Evolutionary conservation across 2,329 filamentous ascomycete species (phyloP).

Genomic region (Apiospora pterosperma): DNA sequence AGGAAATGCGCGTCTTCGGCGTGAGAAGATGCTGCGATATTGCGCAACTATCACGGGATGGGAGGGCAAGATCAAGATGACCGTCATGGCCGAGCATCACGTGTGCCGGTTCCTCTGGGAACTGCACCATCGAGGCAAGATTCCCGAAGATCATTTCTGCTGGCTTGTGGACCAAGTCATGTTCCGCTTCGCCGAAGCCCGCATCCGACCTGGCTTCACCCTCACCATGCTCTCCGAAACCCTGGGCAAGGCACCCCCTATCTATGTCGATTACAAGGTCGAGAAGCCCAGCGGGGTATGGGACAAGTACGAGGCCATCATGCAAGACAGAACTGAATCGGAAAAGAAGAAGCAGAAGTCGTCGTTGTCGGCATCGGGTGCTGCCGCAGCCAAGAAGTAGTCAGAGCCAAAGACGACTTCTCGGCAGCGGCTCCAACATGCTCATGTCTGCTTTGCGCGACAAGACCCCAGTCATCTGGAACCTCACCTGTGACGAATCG

Average conservation of each 20-base stretch:
- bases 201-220: neutral
- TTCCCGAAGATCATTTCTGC: neutral
- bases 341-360: neutral
- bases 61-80: neutral
- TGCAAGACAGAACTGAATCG: neutral
- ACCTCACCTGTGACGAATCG: too few relatives aligned
- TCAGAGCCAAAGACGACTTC: neutral
- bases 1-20: neutral
- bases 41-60: neutral
- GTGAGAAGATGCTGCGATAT: neutral
- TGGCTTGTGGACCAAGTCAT: neutral
- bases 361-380: neutral
- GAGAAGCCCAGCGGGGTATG: neutral
- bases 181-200: neutral
- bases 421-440: neutral
- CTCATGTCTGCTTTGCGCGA: neutral
- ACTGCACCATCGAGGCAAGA: neutral
- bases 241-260: neutral
- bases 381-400: neutral
- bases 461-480: constrained; percentile 98
- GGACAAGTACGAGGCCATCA: neutral
- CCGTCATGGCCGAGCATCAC: neutral
- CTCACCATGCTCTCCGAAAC: neutral
- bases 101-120: neutral
- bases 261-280: neutral